phyloP scores from a whole-genome alignment of 805 yeast species.

The Starmera dryadoides region DNA sequence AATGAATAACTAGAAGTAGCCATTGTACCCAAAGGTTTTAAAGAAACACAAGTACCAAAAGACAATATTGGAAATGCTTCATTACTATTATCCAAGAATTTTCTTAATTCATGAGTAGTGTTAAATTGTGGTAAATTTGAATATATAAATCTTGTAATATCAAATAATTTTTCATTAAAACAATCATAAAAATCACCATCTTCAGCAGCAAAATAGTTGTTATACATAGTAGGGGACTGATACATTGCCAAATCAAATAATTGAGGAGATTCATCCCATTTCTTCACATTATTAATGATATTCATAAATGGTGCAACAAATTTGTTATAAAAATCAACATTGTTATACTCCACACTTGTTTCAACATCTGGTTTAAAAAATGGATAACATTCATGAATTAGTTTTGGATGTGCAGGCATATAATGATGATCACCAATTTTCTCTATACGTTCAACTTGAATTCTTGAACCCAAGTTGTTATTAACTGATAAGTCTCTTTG shows the following conservation, averaged over 20 bases:
- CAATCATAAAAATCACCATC: conserved; percentile 10
- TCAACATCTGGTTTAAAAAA: conserved; percentile 13
- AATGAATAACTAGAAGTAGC: conserved; percentile 15
- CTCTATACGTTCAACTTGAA: conserved; percentile 5
- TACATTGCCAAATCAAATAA: conserved; percentile 6
- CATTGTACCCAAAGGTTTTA: conserved; percentile 19
- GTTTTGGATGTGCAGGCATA: conserved; percentile 15
- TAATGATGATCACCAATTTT: conserved; percentile 11
- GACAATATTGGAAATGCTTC: conserved; percentile 7
- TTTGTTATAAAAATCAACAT: conserved; percentile 8
- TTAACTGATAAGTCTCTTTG: conserved; percentile 16
- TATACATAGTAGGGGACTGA: conserved; percentile 8
- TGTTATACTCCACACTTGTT: conserved; percentile 9
- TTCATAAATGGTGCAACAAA: conserved; percentile 9
- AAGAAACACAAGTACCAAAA: conserved; percentile 5
- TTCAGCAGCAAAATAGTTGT: conserved; percentile 7
- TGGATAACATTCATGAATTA: conserved; percentile 19
- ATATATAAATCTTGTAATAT: conserved; percentile 5
- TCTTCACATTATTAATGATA: conserved; percentile 1
- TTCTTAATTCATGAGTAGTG: conserved; percentile 4
- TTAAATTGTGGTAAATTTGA: conserved; percentile 2
- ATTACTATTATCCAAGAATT: conserved; percentile 9
- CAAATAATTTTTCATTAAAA: conserved; percentile 6
- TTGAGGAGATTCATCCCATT: conserved; percentile 3
- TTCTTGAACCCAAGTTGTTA: conserved; percentile 14